These are phyloP conservation scores for Madurella mycetomatis DNA, from an alignment of 2,329 filamentous ascomycete genomes.

Conservation along the genomic window DNA sequence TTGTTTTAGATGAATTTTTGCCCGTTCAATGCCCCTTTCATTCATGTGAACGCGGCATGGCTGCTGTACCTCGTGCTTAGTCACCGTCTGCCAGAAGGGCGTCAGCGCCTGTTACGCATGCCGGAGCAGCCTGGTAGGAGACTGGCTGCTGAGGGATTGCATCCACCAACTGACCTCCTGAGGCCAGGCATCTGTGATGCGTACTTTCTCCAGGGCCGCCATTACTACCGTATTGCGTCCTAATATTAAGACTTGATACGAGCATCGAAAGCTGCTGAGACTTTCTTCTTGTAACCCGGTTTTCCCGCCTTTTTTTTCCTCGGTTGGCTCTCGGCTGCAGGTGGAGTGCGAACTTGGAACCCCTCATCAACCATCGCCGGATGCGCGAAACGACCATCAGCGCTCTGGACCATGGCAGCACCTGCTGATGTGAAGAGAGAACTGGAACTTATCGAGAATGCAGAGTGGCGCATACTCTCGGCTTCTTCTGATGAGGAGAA, in stretches of 20 bases:
- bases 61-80: too few species aligned
- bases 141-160: not conserved
- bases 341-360: not conserved
- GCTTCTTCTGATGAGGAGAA: constrained; percentile 80
- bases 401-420: constrained; percentile 31
- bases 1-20: too few species aligned
- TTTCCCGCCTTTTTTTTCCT: not conserved
- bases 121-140: constrained; percentile 5
- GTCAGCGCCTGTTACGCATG: constrained; percentile 2
- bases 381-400: not conserved
- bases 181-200: not conserved
- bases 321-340: not conserved
- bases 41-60: too few species aligned
- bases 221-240: not conserved
- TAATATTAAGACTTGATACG: not conserved
- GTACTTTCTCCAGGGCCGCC: not conserved
- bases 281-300: not conserved
- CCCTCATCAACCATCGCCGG: too few species aligned
- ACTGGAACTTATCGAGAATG: constrained; percentile 75
- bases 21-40: too few species aligned
- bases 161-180: not conserved
- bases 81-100: too few species aligned
- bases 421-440: constrained; percentile 61
- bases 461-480: constrained; percentile 74
- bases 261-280: not conserved